These are phyloP conservation scores for Carpinus fangiana DNA, from an alignment of 306 rosid species.

Conservation along the genomic window DNA sequence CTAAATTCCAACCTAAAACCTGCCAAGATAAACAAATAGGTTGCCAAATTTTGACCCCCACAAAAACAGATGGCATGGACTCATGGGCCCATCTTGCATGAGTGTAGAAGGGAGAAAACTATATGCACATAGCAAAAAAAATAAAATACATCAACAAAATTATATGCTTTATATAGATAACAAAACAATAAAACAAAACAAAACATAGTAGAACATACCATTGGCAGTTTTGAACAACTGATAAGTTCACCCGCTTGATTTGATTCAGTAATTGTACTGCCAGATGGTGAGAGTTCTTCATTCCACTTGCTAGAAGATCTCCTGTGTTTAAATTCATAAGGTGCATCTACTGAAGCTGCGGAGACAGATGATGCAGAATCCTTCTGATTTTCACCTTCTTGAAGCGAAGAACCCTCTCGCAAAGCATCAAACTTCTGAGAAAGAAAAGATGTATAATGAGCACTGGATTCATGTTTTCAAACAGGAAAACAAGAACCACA, in stretches of 20 bases:
- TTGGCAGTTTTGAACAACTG: conserved; percentile 56
- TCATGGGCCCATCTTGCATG: background rate
- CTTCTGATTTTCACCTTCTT: conserved; percentile 65
- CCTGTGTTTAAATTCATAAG: conserved; percentile 67
- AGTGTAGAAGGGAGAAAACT: background rate
- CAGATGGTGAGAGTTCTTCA: conserved; percentile 76
- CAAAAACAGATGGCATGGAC: background rate
- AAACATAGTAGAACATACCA: conserved; percentile 32
- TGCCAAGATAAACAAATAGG: background rate
- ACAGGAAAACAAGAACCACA: conserved; percentile 3
- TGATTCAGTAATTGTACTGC: conserved; percentile 79
- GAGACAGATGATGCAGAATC: conserved; percentile 50
- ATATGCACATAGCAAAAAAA: background rate
- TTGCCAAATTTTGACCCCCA: background rate
- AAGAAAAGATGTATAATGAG: conserved; percentile 3
- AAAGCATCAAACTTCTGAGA: conserved; percentile 60
- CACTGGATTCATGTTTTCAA: conserved; percentile 18
- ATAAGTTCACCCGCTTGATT: conserved; percentile 83
- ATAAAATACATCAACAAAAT: background rate
- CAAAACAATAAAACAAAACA: conserved; percentile 17
- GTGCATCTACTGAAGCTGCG: conserved; percentile 43
- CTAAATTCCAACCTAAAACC: background rate
- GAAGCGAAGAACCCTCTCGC: conserved; percentile 53
- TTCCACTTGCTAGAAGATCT: conserved; percentile 86
- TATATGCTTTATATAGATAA: background rate